Evolutionary conservation across 1,284 basidiomycete genomes (phyloP).

Genomic region (Termitomyces sp.): DNA sequence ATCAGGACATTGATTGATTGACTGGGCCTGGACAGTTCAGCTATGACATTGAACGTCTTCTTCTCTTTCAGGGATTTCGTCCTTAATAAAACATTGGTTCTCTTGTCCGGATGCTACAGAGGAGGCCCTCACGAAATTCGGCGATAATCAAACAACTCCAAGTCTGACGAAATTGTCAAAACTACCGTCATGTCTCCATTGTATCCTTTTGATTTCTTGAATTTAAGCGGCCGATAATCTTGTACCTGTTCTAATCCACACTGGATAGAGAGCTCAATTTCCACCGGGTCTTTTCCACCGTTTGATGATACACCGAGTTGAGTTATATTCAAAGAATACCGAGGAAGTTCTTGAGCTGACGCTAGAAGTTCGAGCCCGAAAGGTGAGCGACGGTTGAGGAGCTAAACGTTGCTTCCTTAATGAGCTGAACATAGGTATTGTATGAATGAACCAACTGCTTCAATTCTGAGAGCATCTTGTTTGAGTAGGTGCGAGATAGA

Average conservation of each 20-base stretch:
- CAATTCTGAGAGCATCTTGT: conserved; percentile 55
- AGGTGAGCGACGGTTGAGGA: conserved; percentile 68
- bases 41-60: conserved; percentile 55
- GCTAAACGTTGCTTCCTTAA: conserved; percentile 33
- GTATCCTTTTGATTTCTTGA: conserved; percentile 43
- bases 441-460: conserved; percentile 41
- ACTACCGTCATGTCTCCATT: conserved; percentile 59
- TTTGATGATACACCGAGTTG: conserved; percentile 38
- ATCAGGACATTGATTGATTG: conserved; percentile 62
- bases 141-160: conserved; percentile 69
- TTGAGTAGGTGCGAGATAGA: conserved; percentile 53
- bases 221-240: conserved; percentile 21
- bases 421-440: neutral
- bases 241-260: conserved; percentile 41
- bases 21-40: conserved; percentile 64
- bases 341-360: conserved; percentile 57
- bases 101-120: neutral
- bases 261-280: conserved; percentile 53
- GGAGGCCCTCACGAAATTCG: conserved; percentile 55
- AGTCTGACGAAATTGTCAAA: conserved; percentile 68
- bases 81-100: conserved; percentile 32
- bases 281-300: conserved; percentile 48
- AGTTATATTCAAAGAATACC: conserved; percentile 48
- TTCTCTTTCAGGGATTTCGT: conserved; percentile 55
- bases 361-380: conserved; percentile 67